Evolutionary conservation across 306 rosid species (phyloP).

Genomic region (Albizia julibrissin): DNA sequence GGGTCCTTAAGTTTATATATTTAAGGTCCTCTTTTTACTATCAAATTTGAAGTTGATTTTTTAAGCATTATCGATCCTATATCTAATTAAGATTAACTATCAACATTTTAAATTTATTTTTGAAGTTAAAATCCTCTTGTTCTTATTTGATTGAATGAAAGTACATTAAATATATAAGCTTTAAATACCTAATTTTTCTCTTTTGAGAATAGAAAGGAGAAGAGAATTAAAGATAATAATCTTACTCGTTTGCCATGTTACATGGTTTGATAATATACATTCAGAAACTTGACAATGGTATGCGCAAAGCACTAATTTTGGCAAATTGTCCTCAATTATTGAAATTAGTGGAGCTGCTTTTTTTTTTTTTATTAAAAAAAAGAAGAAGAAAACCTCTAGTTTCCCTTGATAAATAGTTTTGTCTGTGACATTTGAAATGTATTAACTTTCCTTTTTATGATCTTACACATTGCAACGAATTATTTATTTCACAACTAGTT

Average conservation of each 20-base stretch:
- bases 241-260: neutral
- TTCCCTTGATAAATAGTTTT: neutral
- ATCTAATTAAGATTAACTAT: neutral
- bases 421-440: neutral
- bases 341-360: neutral
- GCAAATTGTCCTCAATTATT: neutral
- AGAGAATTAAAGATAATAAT: slow-evolving; percentile 7
- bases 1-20: neutral
- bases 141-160: neutral
- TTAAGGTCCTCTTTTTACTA: neutral
- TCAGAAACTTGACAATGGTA: slow-evolving; percentile 18
- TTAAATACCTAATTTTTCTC: neutral
- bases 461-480: neutral
- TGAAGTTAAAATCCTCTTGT: neutral
- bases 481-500: neutral
- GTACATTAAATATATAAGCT: neutral
- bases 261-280: neutral
- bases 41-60: neutral
- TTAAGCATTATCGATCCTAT: neutral
- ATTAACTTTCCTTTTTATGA: neutral
- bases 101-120: too few relatives aligned
- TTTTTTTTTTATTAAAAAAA: too few relatives aligned
- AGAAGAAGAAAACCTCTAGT: neutral
- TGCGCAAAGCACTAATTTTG: slow-evolving; percentile 15
- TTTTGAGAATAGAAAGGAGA: neutral